Conservation (phyloP, 2,329 filamentous ascomycete genomes). For the Ascochyta viciae-villosae region DNA sequence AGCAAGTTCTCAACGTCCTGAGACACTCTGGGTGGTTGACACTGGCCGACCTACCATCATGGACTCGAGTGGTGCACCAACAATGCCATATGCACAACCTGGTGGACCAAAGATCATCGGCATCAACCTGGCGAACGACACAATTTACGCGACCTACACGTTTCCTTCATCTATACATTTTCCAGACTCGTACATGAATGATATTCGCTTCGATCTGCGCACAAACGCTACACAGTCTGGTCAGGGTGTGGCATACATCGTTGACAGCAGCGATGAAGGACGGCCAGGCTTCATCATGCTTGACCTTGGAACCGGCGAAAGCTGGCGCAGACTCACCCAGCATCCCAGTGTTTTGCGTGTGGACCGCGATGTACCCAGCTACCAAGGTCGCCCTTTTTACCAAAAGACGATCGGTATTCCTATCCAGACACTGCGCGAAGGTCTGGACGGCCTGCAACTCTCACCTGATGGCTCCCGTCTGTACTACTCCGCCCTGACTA, state of each 20-base stretch:
- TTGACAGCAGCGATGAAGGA: slow-evolving; percentile 55
- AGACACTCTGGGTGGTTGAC: slow-evolving; percentile 59
- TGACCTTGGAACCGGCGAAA: slow-evolving; percentile 57
- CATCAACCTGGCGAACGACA: slow-evolving; percentile 54
- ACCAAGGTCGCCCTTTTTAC: slow-evolving; percentile 56
- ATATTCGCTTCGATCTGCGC: slow-evolving; percentile 60
- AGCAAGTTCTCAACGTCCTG: slow-evolving; percentile 41
- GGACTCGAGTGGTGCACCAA: slow-evolving; percentile 31
- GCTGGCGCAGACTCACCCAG: slow-evolving; percentile 57
- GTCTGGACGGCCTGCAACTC: slow-evolving; percentile 59
- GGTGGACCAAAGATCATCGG: slow-evolving; percentile 62
- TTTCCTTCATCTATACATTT: slow-evolving; percentile 56
- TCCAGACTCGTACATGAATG: slow-evolving; percentile 59
- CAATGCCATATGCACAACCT: slow-evolving; percentile 45
- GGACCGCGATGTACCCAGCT: slow-evolving; percentile 54
- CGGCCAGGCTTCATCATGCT: slow-evolving; percentile 59
- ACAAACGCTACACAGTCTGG: slow-evolving; percentile 50
- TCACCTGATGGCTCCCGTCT: slow-evolving; percentile 55
- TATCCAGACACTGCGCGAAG: slow-evolving; percentile 51
- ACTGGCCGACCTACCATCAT: slow-evolving; percentile 53
- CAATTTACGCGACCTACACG: slow-evolving; percentile 57
- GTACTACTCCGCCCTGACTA: slow-evolving; percentile 54
- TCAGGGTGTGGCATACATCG: slow-evolving; percentile 59
- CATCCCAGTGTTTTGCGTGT: slow-evolving; percentile 45
- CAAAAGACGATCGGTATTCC: slow-evolving; percentile 41